Evolutionary conservation across 495 filamentous ascomycete genomes (phyloP), one percentile per base, ranked within the genome.

Genomic region (Chlorociboria aeruginascens): DNA sequence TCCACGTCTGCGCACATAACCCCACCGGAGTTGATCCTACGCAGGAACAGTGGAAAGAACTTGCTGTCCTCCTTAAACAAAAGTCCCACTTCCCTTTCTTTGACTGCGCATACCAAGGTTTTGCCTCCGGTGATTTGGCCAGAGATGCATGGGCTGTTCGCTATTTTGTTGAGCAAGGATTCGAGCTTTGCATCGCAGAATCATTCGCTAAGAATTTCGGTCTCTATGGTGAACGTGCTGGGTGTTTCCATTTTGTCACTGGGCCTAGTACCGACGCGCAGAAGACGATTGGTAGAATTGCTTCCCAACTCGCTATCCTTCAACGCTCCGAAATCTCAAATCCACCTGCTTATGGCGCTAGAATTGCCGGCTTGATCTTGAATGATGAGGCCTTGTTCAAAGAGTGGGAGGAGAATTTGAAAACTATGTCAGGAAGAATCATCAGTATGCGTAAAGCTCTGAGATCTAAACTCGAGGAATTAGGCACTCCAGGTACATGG

Each of bases 161-260:
- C 33, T 84, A 95, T 70, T 99, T 99, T 61, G 71, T 96, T 60
- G 79, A 87, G 57, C 79, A 93, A 63, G 93, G 92, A 38, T 96
- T 97, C 70, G 92, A 99, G 73, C 76, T 96, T 31, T 84, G 89
- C 58, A 77, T 97, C 46, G 93, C 92, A 6, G 90, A 99, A 71
- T 90, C 84, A 17, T 99, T 95, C 63, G 89, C 92, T 52, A 98
- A 99, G 76, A 99, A 99, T 76, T 94, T 99, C 60, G 92, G 92
- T 50, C 75, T 99, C 16, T 99, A 99, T 63, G 90, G 90, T 52
- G 83, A 99, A 73, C 86, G 92, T 54, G 88, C 87, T 4, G 92
- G 92, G 32, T 89, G 85, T 58, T 99, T 97, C 82, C 92, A 99
- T 64, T 92, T 87, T 60, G 82, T 99, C 39, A 83, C 89, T 1